Evolutionary conservation across 2,329 filamentous ascomycete species (phyloP).

Genomic region (Epichloe aotearoae): DNA sequence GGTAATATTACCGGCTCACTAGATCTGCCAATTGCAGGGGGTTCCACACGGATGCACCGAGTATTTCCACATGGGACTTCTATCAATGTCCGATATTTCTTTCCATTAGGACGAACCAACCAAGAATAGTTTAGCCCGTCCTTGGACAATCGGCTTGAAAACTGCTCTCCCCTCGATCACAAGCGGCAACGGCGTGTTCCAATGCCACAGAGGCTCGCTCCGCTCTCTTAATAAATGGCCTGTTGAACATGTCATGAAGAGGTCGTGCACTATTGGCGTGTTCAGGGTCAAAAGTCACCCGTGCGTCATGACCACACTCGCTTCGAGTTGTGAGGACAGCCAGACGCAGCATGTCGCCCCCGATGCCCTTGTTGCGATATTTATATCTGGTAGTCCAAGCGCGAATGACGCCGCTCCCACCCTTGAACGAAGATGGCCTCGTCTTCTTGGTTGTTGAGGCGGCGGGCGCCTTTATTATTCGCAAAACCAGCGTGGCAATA

Average conservation of each 20-base stretch:
- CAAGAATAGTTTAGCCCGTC: too few relatives aligned
- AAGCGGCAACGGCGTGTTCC: slow-evolving; percentile 14
- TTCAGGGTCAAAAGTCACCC: slow-evolving; percentile 56
- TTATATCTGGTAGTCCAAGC: slow-evolving; percentile 66
- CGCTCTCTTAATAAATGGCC: slow-evolving; percentile 42
- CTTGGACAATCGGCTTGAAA: neutral
- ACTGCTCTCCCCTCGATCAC: slow-evolving; percentile 5
- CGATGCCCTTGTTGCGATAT: slow-evolving; percentile 60
- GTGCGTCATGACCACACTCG: slow-evolving; percentile 45
- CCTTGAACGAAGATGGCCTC: slow-evolving; percentile 17
- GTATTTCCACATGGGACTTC: too few relatives aligned
- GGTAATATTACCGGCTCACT: too few relatives aligned
- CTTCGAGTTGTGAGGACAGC: slow-evolving; percentile 52
- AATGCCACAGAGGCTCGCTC: slow-evolving; percentile 36
- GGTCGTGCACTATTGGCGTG: slow-evolving; percentile 59
- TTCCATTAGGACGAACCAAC: too few relatives aligned
- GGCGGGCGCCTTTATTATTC: slow-evolving; percentile 35
- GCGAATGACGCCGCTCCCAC: slow-evolving; percentile 52
- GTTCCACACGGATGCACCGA: too few relatives aligned
- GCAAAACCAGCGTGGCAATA: slow-evolving; percentile 57
- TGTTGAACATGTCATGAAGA: slow-evolving; percentile 46
- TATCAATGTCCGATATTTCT: too few relatives aligned
- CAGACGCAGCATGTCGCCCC: slow-evolving; percentile 57
- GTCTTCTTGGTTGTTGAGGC: slow-evolving; percentile 1
- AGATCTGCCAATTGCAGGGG: too few relatives aligned